phyloP scores from a whole-genome alignment of 805 yeast genomes.

The Nakazawaea anatomiae region DNA sequence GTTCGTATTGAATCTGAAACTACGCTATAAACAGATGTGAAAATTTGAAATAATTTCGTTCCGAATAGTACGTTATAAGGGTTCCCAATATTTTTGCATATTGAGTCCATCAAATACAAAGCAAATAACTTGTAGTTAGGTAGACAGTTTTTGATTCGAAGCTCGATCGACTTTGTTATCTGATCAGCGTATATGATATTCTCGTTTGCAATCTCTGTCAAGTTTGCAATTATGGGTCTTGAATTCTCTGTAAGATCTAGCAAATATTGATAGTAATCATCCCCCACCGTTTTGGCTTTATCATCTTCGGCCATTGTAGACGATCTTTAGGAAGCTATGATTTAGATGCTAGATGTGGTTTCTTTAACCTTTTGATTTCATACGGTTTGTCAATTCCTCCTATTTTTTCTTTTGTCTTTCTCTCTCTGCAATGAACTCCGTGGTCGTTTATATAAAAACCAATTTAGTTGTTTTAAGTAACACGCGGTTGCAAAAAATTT shows the following conservation, averaged over 20 bases:
- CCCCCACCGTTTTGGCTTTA: slow-evolving; percentile 26
- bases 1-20: slow-evolving; percentile 72
- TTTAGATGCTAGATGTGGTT: too few relatives aligned
- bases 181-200: slow-evolving; percentile 71
- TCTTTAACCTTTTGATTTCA: not conserved
- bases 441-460: too few relatives aligned
- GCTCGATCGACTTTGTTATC: slow-evolving; percentile 69
- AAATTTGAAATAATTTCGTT: slow-evolving; percentile 59
- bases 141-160: slow-evolving; percentile 66
- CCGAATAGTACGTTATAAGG: slow-evolving; percentile 84
- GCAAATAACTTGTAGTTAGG: slow-evolving; percentile 84
- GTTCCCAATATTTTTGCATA: slow-evolving; percentile 83
- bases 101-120: slow-evolving; percentile 82
- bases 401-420: not conserved
- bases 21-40: slow-evolving; percentile 70
- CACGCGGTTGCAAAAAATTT: slow-evolving; percentile 5
- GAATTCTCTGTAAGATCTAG: slow-evolving; percentile 82
- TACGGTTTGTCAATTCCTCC: not conserved
- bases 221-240: slow-evolving; percentile 78
- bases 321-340: not conserved
- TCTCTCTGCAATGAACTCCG: not conserved
- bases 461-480: not conserved
- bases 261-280: slow-evolving; percentile 68
- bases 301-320: not conserved
- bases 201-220: slow-evolving; percentile 85